Conservation (phyloP, 2,329 filamentous ascomycete genomes). For the Aspergillus calidoustus region DNA sequence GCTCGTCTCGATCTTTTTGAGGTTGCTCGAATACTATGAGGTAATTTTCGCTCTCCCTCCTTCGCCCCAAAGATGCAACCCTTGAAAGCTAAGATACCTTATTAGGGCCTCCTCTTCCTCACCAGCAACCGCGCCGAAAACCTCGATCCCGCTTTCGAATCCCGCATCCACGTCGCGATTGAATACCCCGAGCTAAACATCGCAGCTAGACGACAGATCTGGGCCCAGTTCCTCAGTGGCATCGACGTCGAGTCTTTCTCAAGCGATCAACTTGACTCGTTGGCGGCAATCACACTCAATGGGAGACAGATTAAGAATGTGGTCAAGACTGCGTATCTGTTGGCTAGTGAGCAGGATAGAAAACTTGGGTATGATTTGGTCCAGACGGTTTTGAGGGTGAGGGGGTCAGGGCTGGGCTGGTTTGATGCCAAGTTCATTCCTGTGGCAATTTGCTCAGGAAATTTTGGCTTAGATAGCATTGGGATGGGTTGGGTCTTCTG, state of each 20-base stretch:
- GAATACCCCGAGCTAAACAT: slow-evolving; percentile 46
- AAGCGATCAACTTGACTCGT: not conserved
- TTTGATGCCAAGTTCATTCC: not conserved
- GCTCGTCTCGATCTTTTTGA: slow-evolving; percentile 46
- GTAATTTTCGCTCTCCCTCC: not conserved
- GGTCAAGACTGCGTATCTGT: slow-evolving; percentile 47
- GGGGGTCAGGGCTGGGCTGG: not conserved
- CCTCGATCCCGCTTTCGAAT: slow-evolving; percentile 52
- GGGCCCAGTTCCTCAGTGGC: slow-evolving; percentile 50
- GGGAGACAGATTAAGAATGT: slow-evolving; percentile 52
- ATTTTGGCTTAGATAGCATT: not conserved
- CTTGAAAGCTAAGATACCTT: slow-evolving; percentile 16
- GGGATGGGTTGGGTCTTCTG: too few species aligned
- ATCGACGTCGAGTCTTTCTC: slow-evolving; percentile 23
- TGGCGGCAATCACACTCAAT: slow-evolving; percentile 30
- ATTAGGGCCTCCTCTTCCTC: slow-evolving; percentile 50
- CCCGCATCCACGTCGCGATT: slow-evolving; percentile 46
- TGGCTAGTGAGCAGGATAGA: slow-evolving; percentile 35
- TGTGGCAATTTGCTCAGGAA: not conserved
- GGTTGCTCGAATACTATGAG: slow-evolving; percentile 34
- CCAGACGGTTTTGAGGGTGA: slow-evolving; percentile 24
- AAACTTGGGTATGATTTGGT: slow-evolving; percentile 26
- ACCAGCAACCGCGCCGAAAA: slow-evolving; percentile 51
- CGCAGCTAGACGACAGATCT: slow-evolving; percentile 44
- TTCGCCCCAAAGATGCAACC: not conserved